Base-by-base conservation (phyloP, 768 basidiomycete genomes). In the Peribolospora baueri region DNA sequence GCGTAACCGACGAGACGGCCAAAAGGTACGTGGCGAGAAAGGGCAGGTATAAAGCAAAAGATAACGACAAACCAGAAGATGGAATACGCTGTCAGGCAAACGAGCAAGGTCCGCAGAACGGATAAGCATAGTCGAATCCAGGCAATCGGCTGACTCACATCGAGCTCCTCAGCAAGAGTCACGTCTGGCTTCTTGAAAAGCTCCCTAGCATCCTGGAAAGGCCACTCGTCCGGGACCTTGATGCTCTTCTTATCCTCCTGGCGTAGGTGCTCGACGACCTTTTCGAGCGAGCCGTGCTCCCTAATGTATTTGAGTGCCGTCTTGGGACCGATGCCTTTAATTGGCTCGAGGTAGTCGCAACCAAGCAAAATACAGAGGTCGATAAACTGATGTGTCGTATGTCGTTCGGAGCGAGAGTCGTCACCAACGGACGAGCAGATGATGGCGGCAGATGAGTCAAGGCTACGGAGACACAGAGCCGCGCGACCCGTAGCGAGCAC, bases 271-370 rank as follows among this genome's bases (percentile, higher is more conserved):
- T 79, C 75, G 42, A 93, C 70, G 43, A 93, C 80, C 3, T 72
- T 74, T 48, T 73, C 76, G 14, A 98, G 73, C 7, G 73, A 72
- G 7, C 79, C 79, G 56, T 84, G 70, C 64, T 98, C 91, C 58
- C 82, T 73, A 48, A 97, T 74, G 41, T 95, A 75, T 68, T 97
- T 98, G 52, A 93, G 71, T 3, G 91, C 93, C 10, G 80, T 86
- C 66, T 95, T 93, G 10, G 93, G 90, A 38, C 93, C 93, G 47
- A 98, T 71, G 3, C 93, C 93, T 67, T 80, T 90, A 65, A 93
- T 87, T n/a, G 93, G 93, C 66, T 98, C 93, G 56, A 98, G 79
- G 68, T 98, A 98, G 65, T 98, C 93, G 57, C 93, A 98, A 4
- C 93, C 93, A 45, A 97, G 78, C 7, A 98, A 75, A 60, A 98